Conservation (phyloP, 345 rosid species). For the Fremontodendron californicum region DNA sequence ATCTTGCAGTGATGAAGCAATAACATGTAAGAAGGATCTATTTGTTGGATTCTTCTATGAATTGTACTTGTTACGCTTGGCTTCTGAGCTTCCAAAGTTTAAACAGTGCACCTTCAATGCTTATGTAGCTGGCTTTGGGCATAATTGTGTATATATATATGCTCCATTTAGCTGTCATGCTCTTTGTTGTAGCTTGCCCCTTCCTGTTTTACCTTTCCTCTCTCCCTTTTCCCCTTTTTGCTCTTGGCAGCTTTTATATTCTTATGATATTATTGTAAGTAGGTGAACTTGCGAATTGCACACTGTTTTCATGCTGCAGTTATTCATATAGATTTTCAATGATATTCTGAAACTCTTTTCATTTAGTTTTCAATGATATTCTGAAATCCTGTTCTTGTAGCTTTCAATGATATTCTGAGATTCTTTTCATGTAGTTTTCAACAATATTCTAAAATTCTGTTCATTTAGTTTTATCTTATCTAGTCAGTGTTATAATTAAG, state of each 20-base stretch:
- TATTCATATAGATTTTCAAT: background rate
- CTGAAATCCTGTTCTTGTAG: background rate
- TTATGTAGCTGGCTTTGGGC: background rate
- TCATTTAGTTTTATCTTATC: background rate
- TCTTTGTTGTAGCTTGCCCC: too few species aligned
- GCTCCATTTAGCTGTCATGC: background rate
- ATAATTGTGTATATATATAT: background rate
- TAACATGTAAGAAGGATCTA: conserved; percentile 45
- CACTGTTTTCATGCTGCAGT: background rate
- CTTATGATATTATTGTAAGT: background rate
- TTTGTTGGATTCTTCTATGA: conserved; percentile 40
- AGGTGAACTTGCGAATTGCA: background rate
- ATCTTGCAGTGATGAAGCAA: conserved; percentile 43
- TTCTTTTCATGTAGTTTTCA: background rate
- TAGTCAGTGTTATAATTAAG: background rate
- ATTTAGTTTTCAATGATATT: background rate
- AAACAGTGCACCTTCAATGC: background rate
- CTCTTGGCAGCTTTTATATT: background rate
- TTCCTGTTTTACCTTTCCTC: background rate
- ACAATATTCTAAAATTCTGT: background rate
- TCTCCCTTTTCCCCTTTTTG: background rate
- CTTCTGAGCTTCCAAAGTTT: conserved; percentile 41
- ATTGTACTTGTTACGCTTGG: conserved; percentile 49
- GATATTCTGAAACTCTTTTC: background rate
- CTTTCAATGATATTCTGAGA: background rate